phyloP scores from a whole-genome alignment of 2,329 filamentous ascomycete genomes.

The Pestalotiopsis sp. region DNA sequence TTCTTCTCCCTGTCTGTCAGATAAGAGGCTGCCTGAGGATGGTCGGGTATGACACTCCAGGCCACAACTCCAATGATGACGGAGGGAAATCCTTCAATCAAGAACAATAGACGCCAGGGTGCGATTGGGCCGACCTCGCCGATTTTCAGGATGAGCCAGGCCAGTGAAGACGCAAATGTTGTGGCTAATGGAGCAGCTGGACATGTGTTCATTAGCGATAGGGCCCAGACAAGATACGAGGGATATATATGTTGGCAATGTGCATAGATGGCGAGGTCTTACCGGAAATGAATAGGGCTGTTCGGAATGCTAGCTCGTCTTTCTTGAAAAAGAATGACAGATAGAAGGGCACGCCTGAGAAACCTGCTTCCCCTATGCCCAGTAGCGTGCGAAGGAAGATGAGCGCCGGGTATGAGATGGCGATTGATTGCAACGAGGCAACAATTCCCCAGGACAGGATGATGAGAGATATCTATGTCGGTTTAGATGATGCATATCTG shows the following conservation, averaged over 20 bases:
- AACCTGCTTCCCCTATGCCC: constrained; percentile 67
- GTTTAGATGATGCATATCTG: neutral
- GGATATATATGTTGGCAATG: neutral
- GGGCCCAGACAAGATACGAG: neutral
- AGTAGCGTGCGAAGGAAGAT: constrained; percentile 58
- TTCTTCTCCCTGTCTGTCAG: constrained; percentile 66
- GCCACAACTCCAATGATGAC: constrained; percentile 74
- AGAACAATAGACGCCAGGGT: constrained; percentile 83
- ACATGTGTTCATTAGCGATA: neutral
- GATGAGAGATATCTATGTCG: constrained; percentile 42
- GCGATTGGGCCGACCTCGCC: constrained; percentile 70
- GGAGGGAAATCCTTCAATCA: constrained; percentile 84
- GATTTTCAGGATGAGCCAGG: constrained; percentile 75
- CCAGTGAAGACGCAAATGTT: constrained; percentile 78
- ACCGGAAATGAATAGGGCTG: constrained; percentile 83
- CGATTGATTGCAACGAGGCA: constrained; percentile 73
- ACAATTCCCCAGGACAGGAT: constrained; percentile 80
- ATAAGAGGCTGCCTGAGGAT: constrained; percentile 67
- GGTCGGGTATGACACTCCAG: constrained; percentile 77
- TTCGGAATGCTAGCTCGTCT: constrained; percentile 80
- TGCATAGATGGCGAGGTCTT: constrained; percentile 17
- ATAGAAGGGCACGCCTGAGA: constrained; percentile 66
- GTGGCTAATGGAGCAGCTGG: constrained; percentile 80
- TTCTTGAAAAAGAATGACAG: constrained; percentile 67
- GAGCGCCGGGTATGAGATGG: constrained; percentile 64